Base-by-base conservation (phyloP, 352 stramenopile species). In the Porosira glacialis region DNA sequence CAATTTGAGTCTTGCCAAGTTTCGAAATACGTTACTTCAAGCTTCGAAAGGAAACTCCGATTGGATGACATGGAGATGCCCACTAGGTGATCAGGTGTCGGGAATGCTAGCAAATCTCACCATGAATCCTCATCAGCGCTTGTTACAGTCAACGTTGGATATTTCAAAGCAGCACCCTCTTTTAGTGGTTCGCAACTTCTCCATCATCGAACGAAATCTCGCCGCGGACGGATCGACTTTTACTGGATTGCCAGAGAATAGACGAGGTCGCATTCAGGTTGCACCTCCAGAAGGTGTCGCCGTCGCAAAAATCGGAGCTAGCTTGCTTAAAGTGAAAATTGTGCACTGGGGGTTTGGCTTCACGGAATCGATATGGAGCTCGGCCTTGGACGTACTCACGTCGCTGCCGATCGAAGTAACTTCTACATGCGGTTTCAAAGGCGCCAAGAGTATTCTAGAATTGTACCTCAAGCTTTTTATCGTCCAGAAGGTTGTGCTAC, bases 261-360 rank as follows among this genome's bases (percentile, higher is more conserved):
- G 69, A 31, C 57, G 57, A 60, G 74, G 77, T 10, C 21, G 78
- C 2, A 51, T 86, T 62, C 43, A 59, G 27, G 64, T 60, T 33
- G 45, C 75, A 45, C 33, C 31, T 45, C 41, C 59, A 56, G 49
- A 62, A 51, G 26, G 31, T 10, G 47, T 72, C 21, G 41, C 52
- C 50, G 26, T 60, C 17, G 80, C 74, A 15, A 43, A 58, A 47
- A 41, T 81, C 1, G 57, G 64, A 31, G 55, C 24, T 3, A 48
- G 41, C 22, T 48, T 28, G 38, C 39, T 87, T 21, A 80, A 75
- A 71, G 67, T 88, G 27, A 64, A 6, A n/a, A 59, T 87, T 35
- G 48, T 64, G 19, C 64, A 78, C 38, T 90, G 83, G 83, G 83
- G 83, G n/a, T 87, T 78, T 59, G 75, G 58, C 48, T 90, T 80